Conservation (phyloP, 2,329 filamentous ascomycete species). For the Fusarium foetens region DNA sequence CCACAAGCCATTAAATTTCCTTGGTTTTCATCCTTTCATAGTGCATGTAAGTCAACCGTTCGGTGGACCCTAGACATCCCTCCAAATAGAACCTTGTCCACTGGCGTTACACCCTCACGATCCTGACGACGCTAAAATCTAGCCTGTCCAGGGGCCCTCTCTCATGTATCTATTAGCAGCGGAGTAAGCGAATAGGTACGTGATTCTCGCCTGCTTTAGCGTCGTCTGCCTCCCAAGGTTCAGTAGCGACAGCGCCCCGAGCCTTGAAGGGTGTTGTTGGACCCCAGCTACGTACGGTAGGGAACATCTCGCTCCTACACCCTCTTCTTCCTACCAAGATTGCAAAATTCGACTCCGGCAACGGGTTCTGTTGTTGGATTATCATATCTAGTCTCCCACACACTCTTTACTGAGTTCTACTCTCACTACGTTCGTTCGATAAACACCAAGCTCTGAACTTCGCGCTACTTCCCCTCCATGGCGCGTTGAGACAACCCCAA, state of each 20-base stretch:
- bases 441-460: conserved; percentile 14
- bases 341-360: conserved; percentile 39
- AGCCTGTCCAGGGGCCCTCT: conserved; percentile 32
- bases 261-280: conserved; percentile 32
- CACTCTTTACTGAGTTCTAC: conserved; percentile 27
- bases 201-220: conserved; percentile 41
- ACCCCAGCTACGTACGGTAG: conserved; percentile 27
- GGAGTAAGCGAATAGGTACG: conserved; percentile 34
- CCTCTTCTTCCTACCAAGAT: conserved; percentile 35
- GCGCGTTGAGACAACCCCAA: conserved; percentile 42
- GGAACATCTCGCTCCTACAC: conserved; percentile 30
- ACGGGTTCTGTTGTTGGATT: conserved; percentile 31
- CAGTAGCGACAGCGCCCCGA: conserved; percentile 34
- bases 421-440: conserved; percentile 41
- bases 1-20: conserved; percentile 37
- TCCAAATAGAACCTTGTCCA: conserved; percentile 40
- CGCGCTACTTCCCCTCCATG: conserved; percentile 35
- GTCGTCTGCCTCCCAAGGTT: conserved; percentile 22
- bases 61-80: conserved; percentile 33
- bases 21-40: conserved; percentile 34
- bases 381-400: conserved; percentile 23
- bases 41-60: conserved; percentile 35
- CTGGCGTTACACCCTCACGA: conserved; percentile 44
- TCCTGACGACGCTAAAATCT: conserved; percentile 35
- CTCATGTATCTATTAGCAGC: conserved; percentile 28